These are phyloP conservation scores for Diospyros kaki DNA, from an alignment of 148 eudicot species.

Conservation along the genomic window DNA sequence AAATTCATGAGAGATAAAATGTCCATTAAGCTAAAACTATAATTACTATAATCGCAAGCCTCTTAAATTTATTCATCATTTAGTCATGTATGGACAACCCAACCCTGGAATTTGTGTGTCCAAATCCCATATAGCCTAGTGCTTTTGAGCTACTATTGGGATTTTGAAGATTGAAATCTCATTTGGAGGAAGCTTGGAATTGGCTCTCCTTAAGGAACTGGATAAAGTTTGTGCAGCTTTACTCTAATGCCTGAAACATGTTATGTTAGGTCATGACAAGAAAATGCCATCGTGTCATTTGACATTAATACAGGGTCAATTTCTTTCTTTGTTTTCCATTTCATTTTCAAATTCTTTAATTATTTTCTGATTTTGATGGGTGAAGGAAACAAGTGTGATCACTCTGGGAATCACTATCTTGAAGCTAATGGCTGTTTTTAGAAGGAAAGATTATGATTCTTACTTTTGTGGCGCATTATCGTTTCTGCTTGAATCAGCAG, in stretches of 20 bases:
- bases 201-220: not conserved
- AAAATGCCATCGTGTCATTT: not conserved
- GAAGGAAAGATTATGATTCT: not conserved
- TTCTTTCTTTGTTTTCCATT: not conserved
- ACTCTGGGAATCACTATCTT: constrained; percentile 12
- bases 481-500: constrained; percentile 8
- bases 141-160: too few relatives aligned
- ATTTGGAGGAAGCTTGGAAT: not conserved
- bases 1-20: not conserved
- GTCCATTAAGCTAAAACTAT: not conserved
- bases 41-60: too few relatives aligned
- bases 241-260: not conserved
- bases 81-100: not conserved
- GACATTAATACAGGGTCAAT: not conserved
- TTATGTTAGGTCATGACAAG: not conserved
- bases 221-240: not conserved
- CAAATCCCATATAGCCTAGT: too few relatives aligned
- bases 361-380: not conserved
- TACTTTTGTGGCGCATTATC: constrained; percentile 3
- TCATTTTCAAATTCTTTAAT: not conserved
- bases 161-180: not conserved
- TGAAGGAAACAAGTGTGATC: not conserved
- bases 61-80: not conserved
- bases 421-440: not conserved
- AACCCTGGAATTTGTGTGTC: too few relatives aligned